Percentiles rank a stretch among this genome's conserved stretches.
Evolutionary conservation across 2,329 filamentous ascomycete genomes (phyloP).

Genomic region (Aspergillus brasiliensis): DNA sequence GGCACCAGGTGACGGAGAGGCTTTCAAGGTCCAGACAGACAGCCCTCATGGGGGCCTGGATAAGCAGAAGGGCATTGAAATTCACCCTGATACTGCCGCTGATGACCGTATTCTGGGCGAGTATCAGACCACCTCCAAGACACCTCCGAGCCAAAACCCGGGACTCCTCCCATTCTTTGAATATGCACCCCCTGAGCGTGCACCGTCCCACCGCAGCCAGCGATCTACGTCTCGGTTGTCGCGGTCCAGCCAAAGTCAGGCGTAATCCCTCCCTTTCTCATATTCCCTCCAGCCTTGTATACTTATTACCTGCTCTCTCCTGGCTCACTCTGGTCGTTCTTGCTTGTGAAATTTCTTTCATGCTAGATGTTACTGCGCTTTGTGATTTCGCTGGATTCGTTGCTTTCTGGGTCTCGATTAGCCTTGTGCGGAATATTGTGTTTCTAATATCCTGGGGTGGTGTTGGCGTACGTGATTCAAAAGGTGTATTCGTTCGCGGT

Average conservation of each 20-base stretch:
- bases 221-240: constrained; percentile 41
- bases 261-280: neutral
- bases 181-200: constrained; percentile 39
- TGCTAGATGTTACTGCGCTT: neutral
- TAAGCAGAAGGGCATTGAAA: constrained; percentile 47
- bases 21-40: constrained; percentile 40
- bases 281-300: neutral
- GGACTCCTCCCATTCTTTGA: constrained; percentile 48
- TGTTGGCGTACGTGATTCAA: neutral
- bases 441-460: constrained; percentile 3
- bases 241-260: constrained; percentile 38
- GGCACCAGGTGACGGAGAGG: constrained; percentile 37
- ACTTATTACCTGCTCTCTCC: neutral
- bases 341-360: neutral
- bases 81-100: constrained; percentile 49
- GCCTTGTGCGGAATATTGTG: neutral
- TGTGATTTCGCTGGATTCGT: neutral
- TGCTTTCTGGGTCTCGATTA: neutral
- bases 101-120: constrained; percentile 49
- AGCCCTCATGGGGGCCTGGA: constrained; percentile 43
- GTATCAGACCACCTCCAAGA: constrained; percentile 35
- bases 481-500: neutral
- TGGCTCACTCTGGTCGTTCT: neutral
- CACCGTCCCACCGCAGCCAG: constrained; percentile 37
- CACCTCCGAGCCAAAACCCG: constrained; percentile 51